A percentile compares a stretch with the other conserved stretches of the same genome.
Evolutionary conservation across 2,329 filamentous ascomycete species (phyloP).

Genomic region (Camptophora hylomeconis): DNA sequence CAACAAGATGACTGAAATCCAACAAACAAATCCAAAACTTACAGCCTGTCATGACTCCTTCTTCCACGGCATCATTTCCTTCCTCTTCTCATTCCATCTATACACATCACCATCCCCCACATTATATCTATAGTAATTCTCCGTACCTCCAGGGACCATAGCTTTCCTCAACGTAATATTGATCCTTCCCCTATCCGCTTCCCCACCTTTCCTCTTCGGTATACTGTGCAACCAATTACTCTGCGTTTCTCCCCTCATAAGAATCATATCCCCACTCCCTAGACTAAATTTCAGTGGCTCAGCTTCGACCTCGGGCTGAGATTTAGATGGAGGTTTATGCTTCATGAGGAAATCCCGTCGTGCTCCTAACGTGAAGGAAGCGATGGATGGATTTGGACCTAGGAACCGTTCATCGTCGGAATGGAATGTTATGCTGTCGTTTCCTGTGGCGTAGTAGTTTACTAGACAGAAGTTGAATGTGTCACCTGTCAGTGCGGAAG

Average conservation of each 20-base stretch:
- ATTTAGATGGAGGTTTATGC: conserved; percentile 46
- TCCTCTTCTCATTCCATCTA: conserved; percentile 47
- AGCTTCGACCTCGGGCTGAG: conserved; percentile 7
- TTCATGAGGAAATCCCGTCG: conserved; percentile 66
- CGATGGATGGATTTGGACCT: conserved; percentile 55
- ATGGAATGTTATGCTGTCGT: conserved; percentile 67
- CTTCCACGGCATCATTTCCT: conserved; percentile 37
- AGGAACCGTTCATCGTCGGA: conserved; percentile 71
- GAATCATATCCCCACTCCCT: conserved; percentile 60
- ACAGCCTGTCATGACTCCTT: too few species aligned
- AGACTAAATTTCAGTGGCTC: conserved; percentile 41
- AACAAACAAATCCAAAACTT: too few species aligned
- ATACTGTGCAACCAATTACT: conserved; percentile 65
- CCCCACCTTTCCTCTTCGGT: conserved; percentile 54
- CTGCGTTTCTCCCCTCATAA: conserved; percentile 68
- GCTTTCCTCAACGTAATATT: conserved; percentile 70
- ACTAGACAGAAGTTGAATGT: conserved; percentile 68
- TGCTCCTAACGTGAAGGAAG: conserved; percentile 61
- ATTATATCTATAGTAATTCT: conserved; percentile 79
- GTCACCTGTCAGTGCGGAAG: conserved; percentile 53
- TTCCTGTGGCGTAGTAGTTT: conserved; percentile 69
- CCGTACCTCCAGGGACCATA: conserved; percentile 57
- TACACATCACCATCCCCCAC: conserved; percentile 58
- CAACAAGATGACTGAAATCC: too few species aligned
- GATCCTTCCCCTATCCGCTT: conserved; percentile 50